Evolutionary conservation across 495 filamentous ascomycete genomes (phyloP).

Genomic region (Arthonia radiata): DNA sequence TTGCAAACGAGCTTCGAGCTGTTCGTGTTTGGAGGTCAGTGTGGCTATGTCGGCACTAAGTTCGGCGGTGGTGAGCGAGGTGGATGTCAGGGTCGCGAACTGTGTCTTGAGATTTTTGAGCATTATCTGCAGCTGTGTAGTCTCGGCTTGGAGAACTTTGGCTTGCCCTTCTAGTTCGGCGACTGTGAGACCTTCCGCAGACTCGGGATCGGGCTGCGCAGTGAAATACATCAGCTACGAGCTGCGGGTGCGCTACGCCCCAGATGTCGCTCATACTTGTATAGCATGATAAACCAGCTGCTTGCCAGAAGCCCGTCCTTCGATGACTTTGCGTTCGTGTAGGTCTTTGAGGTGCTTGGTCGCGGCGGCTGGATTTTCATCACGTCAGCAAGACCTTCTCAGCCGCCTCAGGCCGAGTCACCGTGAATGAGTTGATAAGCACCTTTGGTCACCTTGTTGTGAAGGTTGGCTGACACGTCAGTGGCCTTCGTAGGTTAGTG

Average conservation of each 20-base stretch:
- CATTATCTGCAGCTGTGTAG: conserved; percentile 20
- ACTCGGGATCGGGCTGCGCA: conserved; percentile 15
- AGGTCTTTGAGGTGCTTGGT: conserved; percentile 37
- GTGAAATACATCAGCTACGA: conserved; percentile 1
- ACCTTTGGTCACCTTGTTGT: conserved; percentile 44
- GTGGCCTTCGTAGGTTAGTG: conserved; percentile 26
- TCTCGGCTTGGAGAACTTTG: conserved; percentile 20
- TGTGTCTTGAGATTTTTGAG: conserved; percentile 26
- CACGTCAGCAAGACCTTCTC: too few relatives aligned
- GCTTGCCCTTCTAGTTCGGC: conserved; percentile 25
- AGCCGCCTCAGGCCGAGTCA: neutral
- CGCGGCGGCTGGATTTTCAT: conserved; percentile 21
- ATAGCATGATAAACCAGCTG: conserved; percentile 37
- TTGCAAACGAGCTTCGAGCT: too few relatives aligned
- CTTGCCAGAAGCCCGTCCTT: conserved; percentile 32
- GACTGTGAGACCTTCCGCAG: conserved; percentile 21
- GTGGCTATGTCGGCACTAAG: too few relatives aligned
- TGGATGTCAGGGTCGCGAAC: conserved; percentile 22
- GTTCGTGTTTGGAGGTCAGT: too few relatives aligned
- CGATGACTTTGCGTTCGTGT: conserved; percentile 32
- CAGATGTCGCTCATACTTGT: conserved; percentile 14
- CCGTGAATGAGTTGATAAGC: too few relatives aligned
- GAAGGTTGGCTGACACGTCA: conserved; percentile 39
- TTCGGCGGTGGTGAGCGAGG: conserved; percentile 25
- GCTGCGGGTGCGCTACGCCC: neutral